These are phyloP conservation scores for Fusarium foetens DNA, from an alignment of 2,329 filamentous ascomycete genomes.

Conservation along the genomic window DNA sequence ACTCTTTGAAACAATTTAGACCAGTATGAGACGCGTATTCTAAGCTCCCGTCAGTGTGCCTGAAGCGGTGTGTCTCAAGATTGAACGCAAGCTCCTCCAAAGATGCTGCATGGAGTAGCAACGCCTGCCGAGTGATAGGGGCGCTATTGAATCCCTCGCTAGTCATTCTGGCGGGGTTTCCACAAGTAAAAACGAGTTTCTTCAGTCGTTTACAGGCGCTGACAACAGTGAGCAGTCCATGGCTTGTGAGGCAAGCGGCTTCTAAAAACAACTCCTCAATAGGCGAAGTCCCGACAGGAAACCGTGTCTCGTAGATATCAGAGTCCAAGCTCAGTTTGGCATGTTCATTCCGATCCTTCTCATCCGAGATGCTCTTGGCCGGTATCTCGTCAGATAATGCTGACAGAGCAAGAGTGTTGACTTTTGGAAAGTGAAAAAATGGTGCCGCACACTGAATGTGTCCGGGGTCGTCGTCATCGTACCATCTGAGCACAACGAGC, in stretches of 20 bases:
- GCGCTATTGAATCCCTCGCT: accelerated
- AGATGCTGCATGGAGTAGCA: not conserved
- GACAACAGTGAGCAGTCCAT: not conserved
- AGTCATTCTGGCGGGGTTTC: not conserved
- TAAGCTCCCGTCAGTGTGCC: not conserved
- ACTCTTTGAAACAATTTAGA: not conserved
- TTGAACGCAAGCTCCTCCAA: not conserved
- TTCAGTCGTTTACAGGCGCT: not conserved
- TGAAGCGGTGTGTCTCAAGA: not conserved
- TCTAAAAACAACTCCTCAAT: not conserved
- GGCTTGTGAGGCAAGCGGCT: accelerated
- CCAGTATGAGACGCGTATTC: not conserved
- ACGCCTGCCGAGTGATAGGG: not conserved
- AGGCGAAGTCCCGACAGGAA: not conserved
- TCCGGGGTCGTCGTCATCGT: accelerated
- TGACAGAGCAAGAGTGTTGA: not conserved
- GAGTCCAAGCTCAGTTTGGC: accelerated
- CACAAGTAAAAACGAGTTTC: not conserved
- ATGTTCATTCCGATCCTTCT: not conserved
- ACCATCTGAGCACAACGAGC: not conserved
- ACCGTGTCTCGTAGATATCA: not conserved
- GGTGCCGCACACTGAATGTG: not conserved
- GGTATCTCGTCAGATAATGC: accelerated
- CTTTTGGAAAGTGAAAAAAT: not conserved
- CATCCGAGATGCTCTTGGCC: accelerated